A percentile compares a stretch with the other conserved stretches of the same genome.
Conservation (phyloP, 305 asterid genomes). For the Rubia occidens region DNA sequence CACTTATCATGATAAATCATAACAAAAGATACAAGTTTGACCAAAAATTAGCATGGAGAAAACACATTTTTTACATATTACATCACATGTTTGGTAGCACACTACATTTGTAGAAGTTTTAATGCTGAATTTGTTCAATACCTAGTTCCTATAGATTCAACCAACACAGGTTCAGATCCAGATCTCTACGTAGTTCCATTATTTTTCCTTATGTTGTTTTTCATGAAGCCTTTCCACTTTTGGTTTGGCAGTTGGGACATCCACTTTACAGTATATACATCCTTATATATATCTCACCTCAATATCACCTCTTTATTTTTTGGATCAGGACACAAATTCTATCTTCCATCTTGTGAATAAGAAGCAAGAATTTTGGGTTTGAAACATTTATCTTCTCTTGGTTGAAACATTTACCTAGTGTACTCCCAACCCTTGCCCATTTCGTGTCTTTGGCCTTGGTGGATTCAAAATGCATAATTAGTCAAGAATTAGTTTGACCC, state of each 20-base stretch:
- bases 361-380: too few species aligned
- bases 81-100: neutral
- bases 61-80: neutral
- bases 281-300: neutral
- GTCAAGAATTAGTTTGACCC: constrained; percentile 3
- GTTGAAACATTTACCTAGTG: too few species aligned
- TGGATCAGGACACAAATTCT: too few species aligned
- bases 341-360: too few species aligned
- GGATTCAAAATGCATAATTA: constrained; percentile 1
- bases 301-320: too few species aligned
- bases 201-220: neutral
- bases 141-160: too few species aligned
- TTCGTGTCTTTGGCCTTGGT: too few species aligned
- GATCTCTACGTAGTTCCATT: too few species aligned
- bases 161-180: too few species aligned
- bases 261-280: neutral
- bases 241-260: neutral
- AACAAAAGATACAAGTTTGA: neutral
- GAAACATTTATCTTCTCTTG: too few species aligned
- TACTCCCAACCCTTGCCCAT: too few species aligned
- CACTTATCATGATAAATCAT: neutral
- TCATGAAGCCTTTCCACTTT: neutral
- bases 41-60: neutral
- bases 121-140: neutral
- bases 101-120: neutral